Conservation (phyloP, 257 asterid species). For the Voacanga thouarsii region DNA sequence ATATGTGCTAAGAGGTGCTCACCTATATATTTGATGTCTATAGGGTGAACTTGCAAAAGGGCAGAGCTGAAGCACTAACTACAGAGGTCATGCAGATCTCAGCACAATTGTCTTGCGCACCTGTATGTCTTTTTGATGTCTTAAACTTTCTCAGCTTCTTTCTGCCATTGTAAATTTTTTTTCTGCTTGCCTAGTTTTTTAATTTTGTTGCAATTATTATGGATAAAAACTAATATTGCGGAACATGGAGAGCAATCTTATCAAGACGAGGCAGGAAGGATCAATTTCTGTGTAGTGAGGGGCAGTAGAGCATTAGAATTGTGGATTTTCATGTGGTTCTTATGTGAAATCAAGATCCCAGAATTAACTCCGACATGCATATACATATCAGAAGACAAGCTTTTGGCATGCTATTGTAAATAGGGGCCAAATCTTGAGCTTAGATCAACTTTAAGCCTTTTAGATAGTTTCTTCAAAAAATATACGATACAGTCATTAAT, state of each 20-base stretch:
- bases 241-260: conserved; percentile 67
- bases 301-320: no score
- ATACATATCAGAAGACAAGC: neutral
- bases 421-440: neutral
- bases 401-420: neutral
- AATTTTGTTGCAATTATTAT: conserved; percentile 19
- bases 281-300: conserved; percentile 43
- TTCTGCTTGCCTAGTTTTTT: neutral
- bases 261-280: conserved; percentile 76
- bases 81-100: conserved; percentile 81
- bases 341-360: no score
- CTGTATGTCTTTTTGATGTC: conserved; percentile 46
- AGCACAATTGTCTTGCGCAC: conserved; percentile 72
- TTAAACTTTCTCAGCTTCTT: conserved; percentile 7
- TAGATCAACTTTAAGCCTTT: neutral
- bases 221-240: conserved; percentile 79
- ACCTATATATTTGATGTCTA: conserved; percentile 13
- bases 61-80: conserved; percentile 73
- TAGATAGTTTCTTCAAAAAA: no score
- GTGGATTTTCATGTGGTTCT: no score
- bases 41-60: conserved; percentile 72
- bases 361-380: no score
- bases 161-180: neutral
- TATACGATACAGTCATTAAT: no score
- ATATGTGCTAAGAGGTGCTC: neutral